phyloP scores from a whole-genome alignment of 345 rosid genomes.

The Fremontodendron californicum region DNA sequence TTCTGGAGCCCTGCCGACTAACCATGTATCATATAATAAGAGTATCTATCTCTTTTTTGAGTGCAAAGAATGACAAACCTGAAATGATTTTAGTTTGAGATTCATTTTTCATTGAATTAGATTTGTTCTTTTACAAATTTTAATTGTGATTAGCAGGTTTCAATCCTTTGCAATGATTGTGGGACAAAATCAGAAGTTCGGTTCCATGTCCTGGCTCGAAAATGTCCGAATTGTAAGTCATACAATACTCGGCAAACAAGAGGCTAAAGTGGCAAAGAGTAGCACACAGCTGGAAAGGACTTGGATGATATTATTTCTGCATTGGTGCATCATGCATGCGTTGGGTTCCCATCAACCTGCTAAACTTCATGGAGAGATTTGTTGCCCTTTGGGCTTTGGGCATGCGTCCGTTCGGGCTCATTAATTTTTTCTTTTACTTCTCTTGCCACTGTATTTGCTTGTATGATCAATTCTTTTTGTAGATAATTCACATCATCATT shows the following conservation, averaged over 20 bases:
- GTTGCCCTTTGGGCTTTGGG: not conserved
- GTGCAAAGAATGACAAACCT: not conserved
- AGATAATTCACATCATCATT: not conserved
- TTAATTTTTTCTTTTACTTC: not conserved
- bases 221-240: conserved; percentile 63
- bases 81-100: not conserved
- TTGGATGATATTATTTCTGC: not conserved
- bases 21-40: not conserved
- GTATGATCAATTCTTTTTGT: not conserved
- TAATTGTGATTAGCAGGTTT: conserved; percentile 40
- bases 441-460: not conserved
- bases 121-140: not conserved
- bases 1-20: not conserved
- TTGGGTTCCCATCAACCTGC: not conserved
- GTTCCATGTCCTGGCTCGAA: conserved; percentile 77
- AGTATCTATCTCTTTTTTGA: not conserved
- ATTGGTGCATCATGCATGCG: not conserved
- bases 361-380: not conserved
- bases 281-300: not conserved
- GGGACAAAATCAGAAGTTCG: conserved; percentile 52
- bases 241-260: conserved; percentile 12
- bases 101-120: conserved; percentile 6
- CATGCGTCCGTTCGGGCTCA: not conserved
- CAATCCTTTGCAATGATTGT: conserved; percentile 88
- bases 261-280: conserved; percentile 5